Evolutionary conservation across 1,284 basidiomycete genomes (phyloP).

Genomic region (Vanrija sp.): DNA sequence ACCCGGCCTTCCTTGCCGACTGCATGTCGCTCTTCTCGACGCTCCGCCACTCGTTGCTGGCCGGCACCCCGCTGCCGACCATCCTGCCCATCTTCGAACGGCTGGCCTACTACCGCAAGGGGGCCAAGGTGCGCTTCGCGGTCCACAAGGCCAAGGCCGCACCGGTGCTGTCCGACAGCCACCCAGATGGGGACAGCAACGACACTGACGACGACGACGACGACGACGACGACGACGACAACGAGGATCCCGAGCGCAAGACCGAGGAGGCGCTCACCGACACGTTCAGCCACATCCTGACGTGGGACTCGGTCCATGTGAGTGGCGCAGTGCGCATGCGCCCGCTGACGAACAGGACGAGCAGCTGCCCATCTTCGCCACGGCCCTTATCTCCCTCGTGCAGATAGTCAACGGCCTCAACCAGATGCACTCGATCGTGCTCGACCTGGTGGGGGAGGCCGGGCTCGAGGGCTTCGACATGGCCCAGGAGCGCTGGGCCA

Average conservation of each 20-base stretch:
- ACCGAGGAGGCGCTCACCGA: background rate
- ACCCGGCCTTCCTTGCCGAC: slow-evolving; percentile 46
- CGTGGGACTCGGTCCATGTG: slow-evolving; percentile 24
- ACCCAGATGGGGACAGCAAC: background rate
- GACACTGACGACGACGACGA: background rate
- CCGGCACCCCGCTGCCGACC: slow-evolving; percentile 38
- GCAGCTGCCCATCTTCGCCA: slow-evolving; percentile 43
- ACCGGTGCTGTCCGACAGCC: too few species aligned
- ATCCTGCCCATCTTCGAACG: slow-evolving; percentile 45
- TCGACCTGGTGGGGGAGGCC: slow-evolving; percentile 39
- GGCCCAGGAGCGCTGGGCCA: slow-evolving; percentile 34
- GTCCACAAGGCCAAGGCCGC: background rate
- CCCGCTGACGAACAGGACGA: slow-evolving; percentile 27
- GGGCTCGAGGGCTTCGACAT: slow-evolving; percentile 39
- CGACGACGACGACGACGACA: background rate
- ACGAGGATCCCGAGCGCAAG: too few species aligned
- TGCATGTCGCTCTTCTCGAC: slow-evolving; percentile 38
- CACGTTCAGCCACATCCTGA: slow-evolving; percentile 14
- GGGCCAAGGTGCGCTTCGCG: background rate
- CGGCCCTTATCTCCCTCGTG: slow-evolving; percentile 37
- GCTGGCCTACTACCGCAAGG: slow-evolving; percentile 28
- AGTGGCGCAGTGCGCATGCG: background rate
- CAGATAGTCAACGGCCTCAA: slow-evolving; percentile 37
- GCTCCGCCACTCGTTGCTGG: slow-evolving; percentile 34
- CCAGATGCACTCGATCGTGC: slow-evolving; percentile 33